A percentile compares a stretch with the other conserved stretches of the same genome.
Conservation (phyloP, 2,329 filamentous ascomycete species). For the Ophiostoma sp. region DNA sequence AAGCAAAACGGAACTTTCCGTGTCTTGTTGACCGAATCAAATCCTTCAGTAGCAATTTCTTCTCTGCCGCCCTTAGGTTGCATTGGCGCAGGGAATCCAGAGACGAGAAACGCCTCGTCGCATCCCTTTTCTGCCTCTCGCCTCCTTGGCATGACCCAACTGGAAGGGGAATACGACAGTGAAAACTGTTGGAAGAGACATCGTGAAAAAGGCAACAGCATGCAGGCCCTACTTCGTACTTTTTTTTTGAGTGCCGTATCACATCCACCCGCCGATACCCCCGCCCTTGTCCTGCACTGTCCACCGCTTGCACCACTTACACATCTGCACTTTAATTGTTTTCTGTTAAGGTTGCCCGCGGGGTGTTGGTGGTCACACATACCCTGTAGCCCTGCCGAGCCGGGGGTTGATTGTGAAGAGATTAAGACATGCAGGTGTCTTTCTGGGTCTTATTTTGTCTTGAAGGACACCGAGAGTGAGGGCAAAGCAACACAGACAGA, state of each 20-base stretch:
- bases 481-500: not conserved
- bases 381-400: not conserved
- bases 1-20: not conserved
- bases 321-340: not conserved
- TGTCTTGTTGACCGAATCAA: not conserved
- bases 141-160: not conserved
- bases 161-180: not conserved
- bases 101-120: not conserved
- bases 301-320: not conserved
- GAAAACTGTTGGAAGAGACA: not conserved
- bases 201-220: not conserved
- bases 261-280: not conserved
- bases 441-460: not conserved
- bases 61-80: not conserved
- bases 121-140: not conserved
- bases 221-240: not conserved
- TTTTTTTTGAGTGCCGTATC: not conserved
- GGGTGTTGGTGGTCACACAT: not conserved
- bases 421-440: conserved; percentile 12
- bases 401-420: not conserved
- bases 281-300: not conserved
- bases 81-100: not conserved
- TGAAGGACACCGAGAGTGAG: not conserved
- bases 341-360: not conserved
- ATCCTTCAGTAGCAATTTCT: not conserved